A percentile compares a stretch with the other conserved stretches of the same genome.
Evolutionary conservation across 495 filamentous ascomycete species (phyloP).

Genomic region (Penicillium canescens): DNA sequence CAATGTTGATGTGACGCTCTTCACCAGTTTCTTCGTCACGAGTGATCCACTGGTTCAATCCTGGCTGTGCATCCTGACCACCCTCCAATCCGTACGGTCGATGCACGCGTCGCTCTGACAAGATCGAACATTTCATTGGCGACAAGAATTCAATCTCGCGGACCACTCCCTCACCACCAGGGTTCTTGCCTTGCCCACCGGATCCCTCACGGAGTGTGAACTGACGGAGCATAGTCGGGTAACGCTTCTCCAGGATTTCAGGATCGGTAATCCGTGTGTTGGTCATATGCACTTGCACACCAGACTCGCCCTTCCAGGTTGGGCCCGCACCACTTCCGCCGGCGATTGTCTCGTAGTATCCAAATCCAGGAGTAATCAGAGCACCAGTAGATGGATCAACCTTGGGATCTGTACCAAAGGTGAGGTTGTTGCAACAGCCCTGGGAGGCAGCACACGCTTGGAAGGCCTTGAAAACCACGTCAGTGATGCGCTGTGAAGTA

Average conservation of each 20-base stretch:
- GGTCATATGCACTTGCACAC: conserved; percentile 98
- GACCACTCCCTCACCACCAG: conserved; percentile 86
- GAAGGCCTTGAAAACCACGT: conserved; percentile 92
- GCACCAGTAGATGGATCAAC: conserved; percentile 73
- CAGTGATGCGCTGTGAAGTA: conserved; percentile 87
- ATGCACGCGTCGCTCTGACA: conserved; percentile 85
- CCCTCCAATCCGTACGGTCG: conserved; percentile 86
- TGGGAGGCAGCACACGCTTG: conserved; percentile 87
- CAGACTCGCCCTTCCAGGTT: conserved; percentile 83
- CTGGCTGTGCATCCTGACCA: conserved; percentile 77
- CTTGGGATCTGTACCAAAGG: conserved; percentile 45
- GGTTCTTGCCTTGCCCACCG: conserved; percentile 73
- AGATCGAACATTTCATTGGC: conserved; percentile 82
- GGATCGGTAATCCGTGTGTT: conserved; percentile 97
- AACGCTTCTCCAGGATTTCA: conserved; percentile 93
- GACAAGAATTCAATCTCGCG: conserved; percentile 94
- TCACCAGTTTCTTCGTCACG: conserved; percentile 53
- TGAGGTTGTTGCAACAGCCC: conserved; percentile 86
- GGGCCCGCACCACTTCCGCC: conserved; percentile 88
- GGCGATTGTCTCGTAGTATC: conserved; percentile 97
- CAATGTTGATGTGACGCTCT: conserved; percentile 76
- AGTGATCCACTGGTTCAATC: conserved; percentile 85
- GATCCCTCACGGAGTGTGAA: conserved; percentile 72
- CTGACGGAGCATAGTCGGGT: conserved; percentile 82
- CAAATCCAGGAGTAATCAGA: conserved; percentile 76